Conservation (phyloP, 257 asterid genomes). For the Solanum sitiens region DNA sequence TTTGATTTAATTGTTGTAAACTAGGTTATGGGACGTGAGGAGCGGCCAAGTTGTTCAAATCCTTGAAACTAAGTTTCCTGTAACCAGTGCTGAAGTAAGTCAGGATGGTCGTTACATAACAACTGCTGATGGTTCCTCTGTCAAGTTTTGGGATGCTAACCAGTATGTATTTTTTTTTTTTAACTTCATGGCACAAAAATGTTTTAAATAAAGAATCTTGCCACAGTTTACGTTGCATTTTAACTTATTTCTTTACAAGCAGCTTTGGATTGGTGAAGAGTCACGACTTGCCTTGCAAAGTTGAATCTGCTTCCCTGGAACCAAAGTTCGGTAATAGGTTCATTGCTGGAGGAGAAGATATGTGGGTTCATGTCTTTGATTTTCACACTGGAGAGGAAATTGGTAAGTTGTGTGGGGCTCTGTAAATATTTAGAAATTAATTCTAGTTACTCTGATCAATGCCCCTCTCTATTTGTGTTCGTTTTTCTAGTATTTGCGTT, state of each 20-base stretch:
- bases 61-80: slow-evolving; percentile 77
- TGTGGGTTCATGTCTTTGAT: slow-evolving; percentile 92
- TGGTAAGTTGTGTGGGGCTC: slow-evolving; percentile 27
- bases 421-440: not conserved
- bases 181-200: not conserved
- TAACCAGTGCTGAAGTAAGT: slow-evolving; percentile 97
- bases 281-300: slow-evolving; percentile 73
- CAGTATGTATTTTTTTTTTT: slow-evolving; percentile 44
- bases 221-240: not conserved
- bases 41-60: slow-evolving; percentile 77
- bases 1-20: not conserved
- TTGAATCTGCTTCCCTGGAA: slow-evolving; percentile 91
- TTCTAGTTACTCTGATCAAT: not conserved
- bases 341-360: slow-evolving; percentile 94
- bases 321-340: slow-evolving; percentile 83
- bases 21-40: slow-evolving; percentile 96
- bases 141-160: slow-evolving; percentile 97
- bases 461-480: not conserved
- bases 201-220: not conserved
- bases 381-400: slow-evolving; percentile 79
- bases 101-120: slow-evolving; percentile 91
- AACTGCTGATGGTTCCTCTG: slow-evolving; percentile 81
- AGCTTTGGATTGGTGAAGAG: slow-evolving; percentile 89
- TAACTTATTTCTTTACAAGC: slow-evolving; percentile 5
- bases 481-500: not conserved